phyloP scores from a whole-genome alignment of 2,329 filamentous ascomycete genomes.

The Juglanconis juglandina region DNA sequence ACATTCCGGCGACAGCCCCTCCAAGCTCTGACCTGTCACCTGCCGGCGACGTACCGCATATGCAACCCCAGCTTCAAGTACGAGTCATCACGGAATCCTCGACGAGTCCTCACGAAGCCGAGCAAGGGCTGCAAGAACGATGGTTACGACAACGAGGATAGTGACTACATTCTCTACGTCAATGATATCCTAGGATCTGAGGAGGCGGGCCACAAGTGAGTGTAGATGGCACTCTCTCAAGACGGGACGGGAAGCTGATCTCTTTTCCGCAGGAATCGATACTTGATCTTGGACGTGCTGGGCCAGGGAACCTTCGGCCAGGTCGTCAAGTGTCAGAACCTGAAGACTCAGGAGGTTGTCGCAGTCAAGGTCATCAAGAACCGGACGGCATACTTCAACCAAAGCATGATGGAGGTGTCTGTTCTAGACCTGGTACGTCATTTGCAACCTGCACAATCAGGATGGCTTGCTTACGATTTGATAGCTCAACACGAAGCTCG shows the following conservation, averaged over 20 bases:
- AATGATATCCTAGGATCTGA: constrained; percentile 98
- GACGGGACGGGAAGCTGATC: constrained; percentile 4
- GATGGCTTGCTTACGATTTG: constrained; percentile 4
- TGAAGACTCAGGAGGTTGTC: constrained; percentile 97
- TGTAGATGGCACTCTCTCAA: constrained; percentile 3
- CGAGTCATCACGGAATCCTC: constrained; percentile 93
- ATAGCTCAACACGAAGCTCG: constrained; percentile 93
- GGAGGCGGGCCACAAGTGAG: constrained; percentile 94
- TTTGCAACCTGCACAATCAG: neutral
- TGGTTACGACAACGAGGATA: constrained; percentile 98
- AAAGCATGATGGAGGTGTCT: constrained; percentile 99
- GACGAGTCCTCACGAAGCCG: constrained; percentile 92
- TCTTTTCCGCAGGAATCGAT: constrained; percentile 66
- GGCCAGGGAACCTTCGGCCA: constrained; percentile 98
- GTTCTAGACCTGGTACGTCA: constrained; percentile 80
- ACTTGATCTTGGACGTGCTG: constrained; percentile 93
- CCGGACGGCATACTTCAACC: constrained; percentile 97
- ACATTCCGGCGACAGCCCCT: constrained; percentile 61
- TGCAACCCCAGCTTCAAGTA: constrained; percentile 99
- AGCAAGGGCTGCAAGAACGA: constrained; percentile 99
- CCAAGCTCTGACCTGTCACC: constrained; percentile 88
- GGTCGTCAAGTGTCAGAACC: constrained; percentile 97
- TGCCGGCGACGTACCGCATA: constrained; percentile 94
- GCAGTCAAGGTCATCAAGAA: constrained; percentile 99
- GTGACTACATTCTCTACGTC: constrained; percentile 98